Percentiles rank a stretch among this genome's conserved stretches.
These are phyloP conservation scores for Verticillium zaregamsianum DNA, from an alignment of 2,329 filamentous ascomycete genomes.

Conservation along the genomic window DNA sequence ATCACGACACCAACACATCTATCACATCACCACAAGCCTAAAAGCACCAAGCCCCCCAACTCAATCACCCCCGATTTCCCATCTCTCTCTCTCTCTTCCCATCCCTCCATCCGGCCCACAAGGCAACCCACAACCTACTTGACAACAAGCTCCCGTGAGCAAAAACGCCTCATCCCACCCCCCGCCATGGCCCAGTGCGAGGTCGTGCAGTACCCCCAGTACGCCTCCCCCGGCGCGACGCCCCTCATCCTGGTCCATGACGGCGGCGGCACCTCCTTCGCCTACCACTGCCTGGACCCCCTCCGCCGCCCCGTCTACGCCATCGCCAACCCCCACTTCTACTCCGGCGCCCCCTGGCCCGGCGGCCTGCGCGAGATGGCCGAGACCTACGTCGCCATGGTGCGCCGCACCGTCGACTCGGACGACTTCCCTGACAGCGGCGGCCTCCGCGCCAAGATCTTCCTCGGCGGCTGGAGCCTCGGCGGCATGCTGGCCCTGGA, in stretches of 20 bases:
- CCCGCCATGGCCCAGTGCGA: slow-evolving; percentile 6
- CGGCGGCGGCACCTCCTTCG: slow-evolving; percentile 56
- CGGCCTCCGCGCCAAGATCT: slow-evolving; percentile 28
- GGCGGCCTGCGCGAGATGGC: slow-evolving; percentile 54
- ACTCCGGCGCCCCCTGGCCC: slow-evolving; percentile 39
- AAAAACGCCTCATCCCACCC: slow-evolving; percentile 4
- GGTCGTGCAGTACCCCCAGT: slow-evolving; percentile 16
- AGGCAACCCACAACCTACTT: background rate
- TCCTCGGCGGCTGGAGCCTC: slow-evolving; percentile 54
- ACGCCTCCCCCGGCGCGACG: slow-evolving; percentile 18
- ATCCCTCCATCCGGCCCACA: background rate
- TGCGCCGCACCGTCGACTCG: slow-evolving; percentile 31
- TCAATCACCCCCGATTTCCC: no score
- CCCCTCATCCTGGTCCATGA: slow-evolving; percentile 57
- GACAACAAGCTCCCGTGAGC: no score
- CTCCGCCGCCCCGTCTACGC: slow-evolving; percentile 47
- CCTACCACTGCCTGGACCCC: slow-evolving; percentile 49
- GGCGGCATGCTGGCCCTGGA: slow-evolving; percentile 50
- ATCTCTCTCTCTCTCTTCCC: background rate
- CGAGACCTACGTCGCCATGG: slow-evolving; percentile 40
- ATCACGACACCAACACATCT: no score
- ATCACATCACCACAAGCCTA: background rate
- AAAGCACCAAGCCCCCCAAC: no score
- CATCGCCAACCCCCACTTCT: slow-evolving; percentile 51
- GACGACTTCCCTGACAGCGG: slow-evolving; percentile 17